Conservation (phyloP, 257 asterid species). For the Lycium barbarum region DNA sequence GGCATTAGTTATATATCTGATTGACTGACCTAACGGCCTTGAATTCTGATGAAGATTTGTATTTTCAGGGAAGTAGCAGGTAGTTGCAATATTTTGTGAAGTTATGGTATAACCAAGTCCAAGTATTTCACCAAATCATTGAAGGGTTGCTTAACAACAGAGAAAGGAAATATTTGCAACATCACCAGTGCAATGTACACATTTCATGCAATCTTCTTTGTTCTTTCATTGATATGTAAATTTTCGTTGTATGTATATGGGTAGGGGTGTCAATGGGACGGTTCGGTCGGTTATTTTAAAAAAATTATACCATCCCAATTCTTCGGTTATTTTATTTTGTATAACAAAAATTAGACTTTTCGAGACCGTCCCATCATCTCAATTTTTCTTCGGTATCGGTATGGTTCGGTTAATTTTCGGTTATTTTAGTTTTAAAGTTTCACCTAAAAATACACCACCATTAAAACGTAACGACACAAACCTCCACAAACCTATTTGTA, state of each 20-base stretch:
- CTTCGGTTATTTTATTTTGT: too few species aligned
- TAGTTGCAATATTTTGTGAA: conserved; percentile 74
- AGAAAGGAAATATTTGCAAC: neutral
- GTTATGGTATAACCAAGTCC: neutral
- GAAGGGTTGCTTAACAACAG: neutral
- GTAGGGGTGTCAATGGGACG: too few species aligned
- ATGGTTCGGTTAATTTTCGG: too few species aligned
- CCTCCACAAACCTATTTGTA: too few species aligned
- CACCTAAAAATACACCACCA: too few species aligned
- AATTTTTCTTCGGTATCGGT: too few species aligned
- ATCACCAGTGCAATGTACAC: conserved; percentile 13
- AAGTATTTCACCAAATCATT: conserved; percentile 12
- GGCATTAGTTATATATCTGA: conserved; percentile 11
- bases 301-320: too few species aligned
- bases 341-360: too few species aligned
- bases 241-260: neutral
- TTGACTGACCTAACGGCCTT: neutral
- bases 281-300: too few species aligned
- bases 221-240: neutral
- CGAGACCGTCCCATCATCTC: too few species aligned
- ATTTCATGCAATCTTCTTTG: neutral
- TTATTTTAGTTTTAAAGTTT: too few species aligned
- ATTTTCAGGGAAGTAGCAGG: conserved; percentile 53
- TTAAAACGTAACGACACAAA: too few species aligned
- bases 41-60: conserved; percentile 7